phyloP scores from a whole-genome alignment of 2,329 filamentous ascomycete species.

The Phyllosticta capitalensis region DNA sequence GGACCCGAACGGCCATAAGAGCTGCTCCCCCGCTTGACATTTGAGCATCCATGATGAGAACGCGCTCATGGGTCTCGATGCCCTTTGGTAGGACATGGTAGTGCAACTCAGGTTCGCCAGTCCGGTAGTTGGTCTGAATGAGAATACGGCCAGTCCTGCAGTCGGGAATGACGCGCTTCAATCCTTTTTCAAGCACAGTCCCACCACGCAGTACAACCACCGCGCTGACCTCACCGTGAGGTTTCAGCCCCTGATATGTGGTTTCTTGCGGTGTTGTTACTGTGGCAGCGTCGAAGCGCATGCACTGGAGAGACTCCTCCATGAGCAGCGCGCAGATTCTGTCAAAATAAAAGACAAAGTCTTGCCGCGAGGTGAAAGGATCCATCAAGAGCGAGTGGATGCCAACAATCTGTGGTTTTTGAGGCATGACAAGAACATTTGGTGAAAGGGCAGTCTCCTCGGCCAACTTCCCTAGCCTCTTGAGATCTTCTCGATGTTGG shows the following conservation, averaged over 20 bases:
- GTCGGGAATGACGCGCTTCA: slow-evolving; percentile 86
- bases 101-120: slow-evolving; percentile 83
- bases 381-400: slow-evolving; percentile 90
- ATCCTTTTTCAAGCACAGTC: slow-evolving; percentile 74
- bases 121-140: slow-evolving; percentile 67
- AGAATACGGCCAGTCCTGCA: slow-evolving; percentile 81
- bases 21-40: slow-evolving; percentile 83
- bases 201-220: slow-evolving; percentile 85
- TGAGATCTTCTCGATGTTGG: slow-evolving; percentile 70
- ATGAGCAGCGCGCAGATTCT: slow-evolving; percentile 75
- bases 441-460: slow-evolving; percentile 63
- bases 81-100: slow-evolving; percentile 68
- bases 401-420: slow-evolving; percentile 70
- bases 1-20: slow-evolving; percentile 91
- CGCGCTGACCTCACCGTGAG: slow-evolving; percentile 63
- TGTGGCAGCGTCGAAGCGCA: slow-evolving; percentile 54
- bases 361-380: slow-evolving; percentile 67
- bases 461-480: slow-evolving; percentile 62
- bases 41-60: slow-evolving; percentile 83
- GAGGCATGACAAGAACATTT: slow-evolving; percentile 63
- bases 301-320: slow-evolving; percentile 46
- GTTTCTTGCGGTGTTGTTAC: slow-evolving; percentile 64
- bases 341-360: slow-evolving; percentile 98
- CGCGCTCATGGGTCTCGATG: slow-evolving; percentile 65
- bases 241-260: slow-evolving; percentile 60